phyloP scores from a whole-genome alignment of 768 basidiomycete species.

The Lactifluus echinatus region DNA sequence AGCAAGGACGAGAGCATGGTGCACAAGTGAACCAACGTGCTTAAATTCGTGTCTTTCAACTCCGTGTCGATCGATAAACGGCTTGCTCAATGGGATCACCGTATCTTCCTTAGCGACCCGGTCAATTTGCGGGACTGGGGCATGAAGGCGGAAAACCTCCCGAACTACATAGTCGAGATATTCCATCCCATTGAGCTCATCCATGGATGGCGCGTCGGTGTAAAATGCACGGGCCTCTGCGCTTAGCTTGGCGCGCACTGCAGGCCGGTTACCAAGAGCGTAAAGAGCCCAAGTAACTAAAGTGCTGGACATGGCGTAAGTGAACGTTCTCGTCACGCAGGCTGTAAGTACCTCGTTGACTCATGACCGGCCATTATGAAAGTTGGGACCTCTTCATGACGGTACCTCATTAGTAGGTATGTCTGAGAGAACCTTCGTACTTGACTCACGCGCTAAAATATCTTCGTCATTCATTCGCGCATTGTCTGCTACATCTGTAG shows the following conservation, averaged over 20 bases:
- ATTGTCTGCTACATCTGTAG: conserved; percentile 44
- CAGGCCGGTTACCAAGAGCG: conserved; percentile 39
- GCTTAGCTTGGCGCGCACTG: conserved; percentile 47
- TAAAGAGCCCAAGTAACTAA: conserved; percentile 52
- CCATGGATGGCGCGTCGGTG: conserved; percentile 58
- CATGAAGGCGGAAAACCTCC: conserved; percentile 14
- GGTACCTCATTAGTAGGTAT: not conserved
- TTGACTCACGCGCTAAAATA: conserved; percentile 43
- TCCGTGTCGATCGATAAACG: conserved; percentile 20
- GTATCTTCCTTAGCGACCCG: conserved; percentile 17
- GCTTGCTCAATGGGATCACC: conserved; percentile 15
- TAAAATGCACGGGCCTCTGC: conserved; percentile 44
- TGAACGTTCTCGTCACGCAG: not conserved
- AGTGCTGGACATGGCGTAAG: conserved; percentile 22
- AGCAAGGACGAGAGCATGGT: not conserved
- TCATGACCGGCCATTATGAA: conserved; percentile 55
- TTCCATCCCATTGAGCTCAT: conserved; percentile 53
- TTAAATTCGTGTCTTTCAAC: conserved; percentile 13
- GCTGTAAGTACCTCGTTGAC: conserved; percentile 37
- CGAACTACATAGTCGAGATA: conserved; percentile 41
- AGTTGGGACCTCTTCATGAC: conserved; percentile 46
- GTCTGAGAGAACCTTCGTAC: not conserved
- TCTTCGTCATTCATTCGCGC: conserved; percentile 56
- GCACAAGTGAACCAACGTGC: not conserved
- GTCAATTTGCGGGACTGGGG: conserved; percentile 15